A percentile compares a stretch with the other conserved stretches of the same genome.
Evolutionary conservation across 306 rosid genomes (phyloP).

Genomic region (Ormosia emarginata): DNA sequence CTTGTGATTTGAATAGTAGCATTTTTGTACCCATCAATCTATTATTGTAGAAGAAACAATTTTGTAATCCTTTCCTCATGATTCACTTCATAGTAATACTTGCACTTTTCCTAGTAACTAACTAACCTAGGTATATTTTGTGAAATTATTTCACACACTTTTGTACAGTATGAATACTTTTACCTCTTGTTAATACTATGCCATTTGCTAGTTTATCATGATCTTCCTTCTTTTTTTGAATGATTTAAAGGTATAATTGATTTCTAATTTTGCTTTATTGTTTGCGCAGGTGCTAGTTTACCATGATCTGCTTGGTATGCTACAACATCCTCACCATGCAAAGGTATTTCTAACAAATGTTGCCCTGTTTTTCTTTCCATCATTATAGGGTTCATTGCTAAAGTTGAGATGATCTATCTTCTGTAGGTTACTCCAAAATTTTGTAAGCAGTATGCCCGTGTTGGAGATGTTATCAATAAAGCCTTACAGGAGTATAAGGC

Average conservation of each 20-base stretch:
- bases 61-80: background rate
- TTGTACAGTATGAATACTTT: background rate
- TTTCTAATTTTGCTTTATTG: slow-evolving; percentile 15
- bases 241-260: background rate
- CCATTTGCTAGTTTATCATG: background rate
- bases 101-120: background rate
- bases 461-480: slow-evolving; percentile 71
- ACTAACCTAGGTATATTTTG: background rate
- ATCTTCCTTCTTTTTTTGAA: background rate
- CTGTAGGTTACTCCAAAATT: slow-evolving; percentile 87
- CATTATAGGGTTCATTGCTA: background rate
- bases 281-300: slow-evolving; percentile 77
- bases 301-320: slow-evolving; percentile 97
- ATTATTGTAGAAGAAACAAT: background rate
- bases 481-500: slow-evolving; percentile 69
- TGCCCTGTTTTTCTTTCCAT: background rate
- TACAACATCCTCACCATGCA: slow-evolving; percentile 94
- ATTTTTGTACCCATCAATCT: background rate
- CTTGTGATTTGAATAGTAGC: background rate
- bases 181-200: background rate
- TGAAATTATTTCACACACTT: background rate
- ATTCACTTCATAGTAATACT: background rate
- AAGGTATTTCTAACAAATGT: slow-evolving; percentile 45
- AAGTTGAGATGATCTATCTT: slow-evolving; percentile 9
- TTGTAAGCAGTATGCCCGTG: slow-evolving; percentile 74